A percentile compares a stretch with the other conserved stretches of the same genome.
Evolutionary conservation across 768 basidiomycete genomes (phyloP).

Genomic region (Pluteus cervinus): DNA sequence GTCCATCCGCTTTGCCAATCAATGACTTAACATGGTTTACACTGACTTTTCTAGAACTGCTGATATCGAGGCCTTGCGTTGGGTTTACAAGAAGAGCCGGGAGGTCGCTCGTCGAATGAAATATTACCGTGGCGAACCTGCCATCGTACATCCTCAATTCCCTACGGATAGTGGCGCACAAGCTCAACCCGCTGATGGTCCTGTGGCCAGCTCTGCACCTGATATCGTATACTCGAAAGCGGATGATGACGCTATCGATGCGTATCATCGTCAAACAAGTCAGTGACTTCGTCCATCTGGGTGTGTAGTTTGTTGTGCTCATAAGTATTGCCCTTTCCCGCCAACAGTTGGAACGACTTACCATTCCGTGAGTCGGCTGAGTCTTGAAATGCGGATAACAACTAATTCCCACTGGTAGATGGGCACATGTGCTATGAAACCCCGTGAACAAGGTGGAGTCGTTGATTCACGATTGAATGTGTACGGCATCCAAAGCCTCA

Average conservation of each 20-base stretch:
- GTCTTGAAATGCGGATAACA: neutral
- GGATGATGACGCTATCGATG: slow-evolving; percentile 32
- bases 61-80: slow-evolving; percentile 38
- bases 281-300: slow-evolving; percentile 5
- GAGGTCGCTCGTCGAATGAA: slow-evolving; percentile 51
- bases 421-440: slow-evolving; percentile 22
- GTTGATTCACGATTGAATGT: slow-evolving; percentile 23
- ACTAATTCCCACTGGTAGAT: slow-evolving; percentile 8
- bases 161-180: slow-evolving; percentile 23
- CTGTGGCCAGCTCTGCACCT: slow-evolving; percentile 23
- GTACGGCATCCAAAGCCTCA: slow-evolving; percentile 22
- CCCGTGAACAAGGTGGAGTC: slow-evolving; percentile 18
- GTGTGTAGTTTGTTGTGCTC: neutral
- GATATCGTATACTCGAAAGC: slow-evolving; percentile 29
- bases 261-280: slow-evolving; percentile 26
- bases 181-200: slow-evolving; percentile 10
- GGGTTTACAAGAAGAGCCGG: slow-evolving; percentile 46
- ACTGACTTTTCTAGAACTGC: slow-evolving; percentile 18
- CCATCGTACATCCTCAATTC: slow-evolving; percentile 21
- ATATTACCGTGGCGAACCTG: slow-evolving; percentile 24
- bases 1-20: slow-evolving; percentile 3
- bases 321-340: neutral
- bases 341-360: slow-evolving; percentile 32
- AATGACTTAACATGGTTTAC: neutral
- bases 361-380: slow-evolving; percentile 31